Evolutionary conservation across 495 filamentous ascomycete species (phyloP), one percentile per base, ranked within the genome.

Genomic region (Trichodelitschia bisporula): DNA sequence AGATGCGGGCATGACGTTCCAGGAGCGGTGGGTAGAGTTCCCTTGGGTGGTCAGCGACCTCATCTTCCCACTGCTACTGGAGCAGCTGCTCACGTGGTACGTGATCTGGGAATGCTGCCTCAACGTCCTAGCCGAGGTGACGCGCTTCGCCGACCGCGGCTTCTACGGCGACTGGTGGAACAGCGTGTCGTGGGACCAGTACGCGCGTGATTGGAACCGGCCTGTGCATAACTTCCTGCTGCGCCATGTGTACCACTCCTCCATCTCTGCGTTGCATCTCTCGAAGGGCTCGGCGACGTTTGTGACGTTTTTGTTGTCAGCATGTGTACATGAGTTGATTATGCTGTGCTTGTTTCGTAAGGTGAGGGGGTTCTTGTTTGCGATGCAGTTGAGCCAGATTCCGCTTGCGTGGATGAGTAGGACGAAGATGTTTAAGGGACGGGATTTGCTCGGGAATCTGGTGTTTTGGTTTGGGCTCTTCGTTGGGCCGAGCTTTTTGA

Each of bases 31-130:
- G 35, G 44, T 48, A 30, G 61, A 66, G 24, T 77, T 79, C 32
- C 74, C 74, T 1, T 73, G 63, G 52, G 58, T 80, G 39, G 45
- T 77, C 13, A 57, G 54, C 18, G 71, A 77, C 38, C 54, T 80
- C 30, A 57, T 77, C 4, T 77, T 79, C 37, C 74, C 74, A 0
- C 66, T 80, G 27, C 61, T 77, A 45, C 64, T 80, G 51, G 73
- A 78, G 45, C 75, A 77, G 37, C 48, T 77, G 34, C 49, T 69
- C 32, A 47, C 58, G 13, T 75, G 67, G 66, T 79, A 77, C 42
- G 58, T 80, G 16, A 77, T 80, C 42, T 80, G 74, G 74, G 74
- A 79, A 51, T 71, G 69, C 29, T 62, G 77, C 29, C 64, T 79
- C 30, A 79, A 80, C 51, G 60, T 75, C 21, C 46, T 78, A 3